Percentiles rank a stretch among this genome's conserved stretches.
Evolutionary conservation across 2,329 filamentous ascomycete genomes (phyloP).

Genomic region (Cordyceps tenuipes): DNA sequence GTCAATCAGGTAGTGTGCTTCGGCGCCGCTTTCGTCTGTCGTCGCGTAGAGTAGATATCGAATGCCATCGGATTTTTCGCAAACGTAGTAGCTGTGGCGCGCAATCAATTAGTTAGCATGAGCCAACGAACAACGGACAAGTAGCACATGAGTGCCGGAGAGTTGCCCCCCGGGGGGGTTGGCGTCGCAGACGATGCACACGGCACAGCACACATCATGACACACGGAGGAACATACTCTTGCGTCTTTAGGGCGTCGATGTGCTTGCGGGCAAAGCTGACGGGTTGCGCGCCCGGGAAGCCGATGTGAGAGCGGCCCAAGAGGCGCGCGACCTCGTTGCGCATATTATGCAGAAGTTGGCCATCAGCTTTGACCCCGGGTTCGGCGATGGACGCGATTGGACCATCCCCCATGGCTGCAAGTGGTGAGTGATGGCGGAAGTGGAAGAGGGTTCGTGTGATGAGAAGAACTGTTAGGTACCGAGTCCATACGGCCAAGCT

Average conservation of each 20-base stretch:
- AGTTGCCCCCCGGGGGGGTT: no score
- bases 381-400: slow-evolving; percentile 45
- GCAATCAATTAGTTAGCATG: slow-evolving; percentile 5
- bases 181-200: background rate
- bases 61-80: slow-evolving; percentile 96
- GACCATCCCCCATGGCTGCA: slow-evolving; percentile 17
- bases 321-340: slow-evolving; percentile 64
- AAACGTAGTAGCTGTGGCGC: slow-evolving; percentile 71
- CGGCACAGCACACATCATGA: no score
- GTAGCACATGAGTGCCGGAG: no score
- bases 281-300: slow-evolving; percentile 90
- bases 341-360: slow-evolving; percentile 53
- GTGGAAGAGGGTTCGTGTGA: background rate
- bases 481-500: no score
- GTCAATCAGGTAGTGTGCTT: slow-evolving; percentile 89
- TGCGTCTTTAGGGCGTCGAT: slow-evolving; percentile 69
- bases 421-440: background rate
- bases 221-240: slow-evolving; percentile 44
- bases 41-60: slow-evolving; percentile 91
- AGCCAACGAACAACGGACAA: background rate
- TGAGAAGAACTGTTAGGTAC: no score
- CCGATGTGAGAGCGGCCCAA: slow-evolving; percentile 58
- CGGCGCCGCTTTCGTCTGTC: slow-evolving; percentile 47
- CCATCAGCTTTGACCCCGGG: slow-evolving; percentile 59
- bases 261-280: slow-evolving; percentile 80